Conservation (phyloP, 805 yeast species). For the Hanseniaspora clermontiae region DNA sequence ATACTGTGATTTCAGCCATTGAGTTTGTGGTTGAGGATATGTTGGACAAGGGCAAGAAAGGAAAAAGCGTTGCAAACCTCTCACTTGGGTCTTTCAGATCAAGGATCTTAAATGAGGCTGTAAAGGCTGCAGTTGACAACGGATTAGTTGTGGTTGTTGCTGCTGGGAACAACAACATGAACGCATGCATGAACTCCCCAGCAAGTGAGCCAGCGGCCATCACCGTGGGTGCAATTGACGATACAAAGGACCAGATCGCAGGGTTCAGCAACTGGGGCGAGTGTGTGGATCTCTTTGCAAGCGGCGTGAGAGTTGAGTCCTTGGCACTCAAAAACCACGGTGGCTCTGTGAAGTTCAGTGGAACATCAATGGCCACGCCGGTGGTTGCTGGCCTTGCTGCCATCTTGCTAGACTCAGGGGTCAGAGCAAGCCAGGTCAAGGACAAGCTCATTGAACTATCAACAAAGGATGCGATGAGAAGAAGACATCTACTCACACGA, state of each 20-base stretch:
- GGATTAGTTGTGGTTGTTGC: conserved; percentile 70
- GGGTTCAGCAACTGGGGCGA: conserved; percentile 81
- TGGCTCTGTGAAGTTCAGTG: conserved; percentile 35
- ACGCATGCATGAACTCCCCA: conserved; percentile 80
- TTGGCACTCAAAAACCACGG: conserved; percentile 29
- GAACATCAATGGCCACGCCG: conserved; percentile 78
- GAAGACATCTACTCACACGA: conserved; percentile 34
- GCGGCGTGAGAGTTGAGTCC: conserved; percentile 61
- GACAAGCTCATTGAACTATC: conserved; percentile 34
- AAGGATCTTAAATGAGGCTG: conserved; percentile 56
- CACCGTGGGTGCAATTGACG: conserved; percentile 84
- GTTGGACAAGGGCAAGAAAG: conserved; percentile 17
- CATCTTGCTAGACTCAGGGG: conserved; percentile 41
- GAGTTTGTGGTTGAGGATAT: conserved; percentile 57
- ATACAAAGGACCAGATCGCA: conserved; percentile 55
- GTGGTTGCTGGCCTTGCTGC: conserved; percentile 56
- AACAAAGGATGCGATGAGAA: conserved; percentile 36
- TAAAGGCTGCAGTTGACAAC: conserved; percentile 57
- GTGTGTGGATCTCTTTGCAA: conserved; percentile 79
- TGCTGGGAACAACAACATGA: conserved; percentile 69
- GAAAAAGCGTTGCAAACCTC: conserved; percentile 57
- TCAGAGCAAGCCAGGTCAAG: conserved; percentile 33
- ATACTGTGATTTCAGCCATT: conserved; percentile 52
- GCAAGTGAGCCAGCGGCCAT: conserved; percentile 62
- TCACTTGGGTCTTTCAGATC: conserved; percentile 69